Evolutionary conservation across 257 asterid species (phyloP).

Genomic region (Vinca minor): DNA sequence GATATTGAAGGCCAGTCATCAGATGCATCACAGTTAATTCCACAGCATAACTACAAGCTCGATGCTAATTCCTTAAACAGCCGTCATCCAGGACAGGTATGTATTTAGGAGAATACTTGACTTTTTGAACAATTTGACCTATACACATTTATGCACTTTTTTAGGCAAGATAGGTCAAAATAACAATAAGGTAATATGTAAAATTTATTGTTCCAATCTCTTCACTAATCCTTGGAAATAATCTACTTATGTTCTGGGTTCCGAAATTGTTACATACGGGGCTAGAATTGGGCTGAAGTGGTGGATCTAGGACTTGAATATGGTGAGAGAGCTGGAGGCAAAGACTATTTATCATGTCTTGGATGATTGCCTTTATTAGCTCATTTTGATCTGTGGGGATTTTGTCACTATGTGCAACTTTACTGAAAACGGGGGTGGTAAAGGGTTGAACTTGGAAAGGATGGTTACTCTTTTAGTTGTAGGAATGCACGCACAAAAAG

Average conservation of each 20-base stretch:
- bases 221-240: not conserved
- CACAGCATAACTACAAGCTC: constrained; percentile 93
- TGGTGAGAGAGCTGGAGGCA: not conserved
- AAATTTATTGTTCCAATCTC: not conserved
- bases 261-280: not conserved
- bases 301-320: constrained; percentile 3
- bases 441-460: not conserved
- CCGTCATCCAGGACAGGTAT: constrained; percentile 98
- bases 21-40: constrained; percentile 78
- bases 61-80: constrained; percentile 80
- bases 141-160: not conserved
- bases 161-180: not conserved
- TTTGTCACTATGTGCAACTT: constrained; percentile 1
- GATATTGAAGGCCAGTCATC: constrained; percentile 53
- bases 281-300: not conserved
- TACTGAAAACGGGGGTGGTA: not conserved
- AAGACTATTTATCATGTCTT: not conserved
- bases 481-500: not conserved
- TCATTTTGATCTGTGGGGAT: not conserved
- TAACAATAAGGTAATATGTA: not conserved
- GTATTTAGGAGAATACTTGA: not conserved
- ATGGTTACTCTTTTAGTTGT: not conserved
- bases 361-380: not conserved
- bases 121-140: constrained; percentile 2
- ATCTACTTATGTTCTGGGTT: not conserved